Evolutionary conservation across 208 protist species (phyloP), one percentile per base, ranked within the genome.

Genomic region (Phytomonas sp.): DNA sequence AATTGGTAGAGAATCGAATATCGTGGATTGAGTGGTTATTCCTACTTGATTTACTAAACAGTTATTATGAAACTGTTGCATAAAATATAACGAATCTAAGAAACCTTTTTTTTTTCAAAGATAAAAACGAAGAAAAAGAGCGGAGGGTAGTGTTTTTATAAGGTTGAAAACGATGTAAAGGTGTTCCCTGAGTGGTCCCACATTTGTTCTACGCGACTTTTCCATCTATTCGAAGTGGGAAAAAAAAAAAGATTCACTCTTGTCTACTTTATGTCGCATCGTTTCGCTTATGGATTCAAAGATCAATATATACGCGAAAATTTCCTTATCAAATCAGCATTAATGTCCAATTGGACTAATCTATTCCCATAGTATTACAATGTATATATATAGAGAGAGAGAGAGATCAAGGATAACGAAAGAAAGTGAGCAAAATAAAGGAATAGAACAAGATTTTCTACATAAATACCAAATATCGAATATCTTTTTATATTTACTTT

Each of bases 71-170:
- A 56, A 5, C 8, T 11, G 19, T 26, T 56, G 8, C 45, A 56
- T 56, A 56, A 0, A 56, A 26, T 56, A 26, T 23, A 8, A 56
- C 19, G 26, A 5, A 56, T 56, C 19, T 26, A 23, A 12, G 45
- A 11, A 56, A 56, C 26, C 0, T 6, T 56, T 26, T 23, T 56
- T 26, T 23, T 26, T 56, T 56, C 19, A 11, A 16, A 26, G 45
- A 56, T 0, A 4, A 0, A 68, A 5, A 49, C 49, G 69, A 67
- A 63, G 60, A 37, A 65, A 64, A 66, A 64, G 36, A 59, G 56
- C 30, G 19, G 2, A 19, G 31, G 52, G 26, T 4, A 19, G 29
- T 71, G 30, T 0, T 45, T 33, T 29, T 12, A 63, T 30, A 42
- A 32, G 4, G 0, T 33, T 49, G 29, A 11, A 23, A 31, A 14